phyloP scores from a whole-genome alignment of 208 protist genomes.

The Trichomonas vaginalis region DNA sequence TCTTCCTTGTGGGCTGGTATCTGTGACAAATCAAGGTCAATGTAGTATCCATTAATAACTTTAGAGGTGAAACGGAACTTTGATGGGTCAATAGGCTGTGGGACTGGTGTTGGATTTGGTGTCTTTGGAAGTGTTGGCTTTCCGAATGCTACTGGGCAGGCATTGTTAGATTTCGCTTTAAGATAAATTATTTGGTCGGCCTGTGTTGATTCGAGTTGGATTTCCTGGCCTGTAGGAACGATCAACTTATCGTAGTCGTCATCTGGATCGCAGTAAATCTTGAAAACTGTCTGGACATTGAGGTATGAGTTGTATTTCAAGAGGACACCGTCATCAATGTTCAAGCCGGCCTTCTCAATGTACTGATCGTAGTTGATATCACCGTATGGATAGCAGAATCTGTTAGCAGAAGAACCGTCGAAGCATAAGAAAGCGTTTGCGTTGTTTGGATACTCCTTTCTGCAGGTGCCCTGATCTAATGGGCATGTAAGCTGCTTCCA shows the following conservation, averaged over 20 bases:
- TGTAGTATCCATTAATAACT: background rate
- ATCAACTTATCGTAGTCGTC: background rate
- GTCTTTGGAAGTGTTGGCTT: background rate
- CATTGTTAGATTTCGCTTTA: background rate
- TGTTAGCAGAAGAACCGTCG: no score
- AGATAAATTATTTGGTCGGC: background rate
- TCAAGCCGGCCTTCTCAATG: background rate
- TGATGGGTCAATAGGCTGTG: background rate
- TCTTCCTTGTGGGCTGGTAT: background rate
- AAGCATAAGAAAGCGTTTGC: background rate
- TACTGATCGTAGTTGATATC: background rate
- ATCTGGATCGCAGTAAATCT: background rate
- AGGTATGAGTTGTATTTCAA: background rate
- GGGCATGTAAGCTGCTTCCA: background rate
- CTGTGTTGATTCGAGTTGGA: no score
- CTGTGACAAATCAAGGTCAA: background rate
- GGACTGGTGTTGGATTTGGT: background rate
- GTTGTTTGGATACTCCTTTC: background rate
- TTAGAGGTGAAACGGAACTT: background rate
- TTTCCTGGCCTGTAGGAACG: background rate
- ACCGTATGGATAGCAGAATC: background rate
- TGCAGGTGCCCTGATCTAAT: background rate
- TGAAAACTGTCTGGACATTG: background rate
- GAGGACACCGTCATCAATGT: background rate
- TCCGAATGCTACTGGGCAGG: background rate